Evolutionary conservation across 1,284 basidiomycete genomes (phyloP).

Genomic region (Fomitopsis pinicola): DNA sequence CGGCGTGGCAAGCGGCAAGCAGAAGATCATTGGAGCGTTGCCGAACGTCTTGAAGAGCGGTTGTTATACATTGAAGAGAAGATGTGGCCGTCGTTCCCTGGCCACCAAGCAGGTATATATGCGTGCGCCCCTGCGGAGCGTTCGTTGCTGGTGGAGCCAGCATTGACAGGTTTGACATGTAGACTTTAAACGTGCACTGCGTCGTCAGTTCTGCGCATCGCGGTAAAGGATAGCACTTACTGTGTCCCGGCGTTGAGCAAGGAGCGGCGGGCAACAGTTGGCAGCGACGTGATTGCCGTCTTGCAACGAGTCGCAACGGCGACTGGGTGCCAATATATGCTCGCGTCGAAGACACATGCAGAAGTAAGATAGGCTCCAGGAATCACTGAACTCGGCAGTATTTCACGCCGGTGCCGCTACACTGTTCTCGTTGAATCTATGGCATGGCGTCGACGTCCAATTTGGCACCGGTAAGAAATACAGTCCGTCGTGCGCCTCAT

Average conservation of each 20-base stretch:
- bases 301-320: neutral
- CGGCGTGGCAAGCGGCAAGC: conserved; percentile 44
- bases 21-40: conserved; percentile 37
- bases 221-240: neutral
- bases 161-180: neutral
- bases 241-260: neutral
- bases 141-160: neutral
- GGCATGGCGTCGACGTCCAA: no score
- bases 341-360: neutral
- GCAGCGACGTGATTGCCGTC: neutral
- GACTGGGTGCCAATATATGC: neutral
- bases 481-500: neutral
- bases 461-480: neutral
- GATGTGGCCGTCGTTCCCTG: conserved; percentile 43
- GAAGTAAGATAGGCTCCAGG: neutral
- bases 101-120: conserved; percentile 46
- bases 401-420: neutral
- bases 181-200: no score
- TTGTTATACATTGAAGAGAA: conserved; percentile 31
- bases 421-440: neutral
- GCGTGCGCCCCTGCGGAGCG: neutral
- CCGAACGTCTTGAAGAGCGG: conserved; percentile 36
- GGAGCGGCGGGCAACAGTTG: neutral
- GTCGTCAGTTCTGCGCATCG: neutral
- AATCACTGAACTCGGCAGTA: neutral